Percentiles rank a stretch among this genome's conserved stretches.
These are phyloP conservation scores for Cercophora sp. DNA, from an alignment of 495 filamentous ascomycete species.

Conservation along the genomic window DNA sequence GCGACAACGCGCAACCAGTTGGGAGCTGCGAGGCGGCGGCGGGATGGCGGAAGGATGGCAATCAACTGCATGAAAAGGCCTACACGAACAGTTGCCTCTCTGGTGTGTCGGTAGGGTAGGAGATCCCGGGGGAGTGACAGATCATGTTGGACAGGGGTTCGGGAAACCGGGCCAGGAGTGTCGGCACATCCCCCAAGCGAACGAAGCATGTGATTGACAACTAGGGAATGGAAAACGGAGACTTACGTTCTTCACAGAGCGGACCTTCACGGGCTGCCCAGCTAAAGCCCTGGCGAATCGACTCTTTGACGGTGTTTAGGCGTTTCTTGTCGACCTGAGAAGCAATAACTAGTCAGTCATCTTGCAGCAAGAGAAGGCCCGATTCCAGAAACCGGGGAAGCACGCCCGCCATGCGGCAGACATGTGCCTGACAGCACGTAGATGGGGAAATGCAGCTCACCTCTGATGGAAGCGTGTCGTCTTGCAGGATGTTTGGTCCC, in stretches of 20 bases:
- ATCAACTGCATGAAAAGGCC: too few species aligned
- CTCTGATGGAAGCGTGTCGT: constrained; percentile 87
- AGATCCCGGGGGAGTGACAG: too few species aligned
- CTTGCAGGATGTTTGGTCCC: constrained; percentile 93
- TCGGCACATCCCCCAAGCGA: too few species aligned
- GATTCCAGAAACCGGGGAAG: constrained; percentile 12
- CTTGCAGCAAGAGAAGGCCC: constrained; percentile 8
- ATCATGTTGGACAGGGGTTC: too few species aligned
- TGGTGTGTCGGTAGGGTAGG: not conserved
- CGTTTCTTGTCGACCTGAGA: constrained; percentile 79
- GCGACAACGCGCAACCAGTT: too few species aligned
- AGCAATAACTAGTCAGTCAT: constrained; percentile 18
- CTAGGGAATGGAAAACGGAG: constrained; percentile 2
- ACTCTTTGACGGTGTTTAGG: constrained; percentile 82
- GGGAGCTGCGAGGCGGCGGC: too few species aligned
- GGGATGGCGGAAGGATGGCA: too few species aligned
- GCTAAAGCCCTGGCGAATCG: constrained; percentile 88
- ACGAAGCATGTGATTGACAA: constrained; percentile 1
- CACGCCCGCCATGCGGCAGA: not conserved
- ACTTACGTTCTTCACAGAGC: constrained; percentile 95
- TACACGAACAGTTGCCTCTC: too few species aligned
- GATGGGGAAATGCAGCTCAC: too few species aligned
- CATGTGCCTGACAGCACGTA: too few species aligned
- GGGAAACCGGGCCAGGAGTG: too few species aligned
- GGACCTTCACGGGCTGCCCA: constrained; percentile 96